Base-by-base conservation (phyloP, 139 green algal genomes). In the Gonium pectorale region DNA sequence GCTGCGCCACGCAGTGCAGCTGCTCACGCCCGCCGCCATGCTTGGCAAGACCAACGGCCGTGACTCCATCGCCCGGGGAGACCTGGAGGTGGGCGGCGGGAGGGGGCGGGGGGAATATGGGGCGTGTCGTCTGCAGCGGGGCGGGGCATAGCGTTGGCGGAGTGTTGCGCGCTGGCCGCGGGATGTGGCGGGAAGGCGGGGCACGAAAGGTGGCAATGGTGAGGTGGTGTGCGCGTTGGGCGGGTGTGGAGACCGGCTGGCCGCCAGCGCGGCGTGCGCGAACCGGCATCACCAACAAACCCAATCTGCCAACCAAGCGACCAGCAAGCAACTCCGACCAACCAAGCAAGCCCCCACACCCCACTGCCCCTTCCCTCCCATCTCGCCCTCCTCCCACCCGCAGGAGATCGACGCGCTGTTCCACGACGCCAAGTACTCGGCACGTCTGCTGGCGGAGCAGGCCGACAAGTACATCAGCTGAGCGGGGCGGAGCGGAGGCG, bases 371-470 rank as follows among this genome's bases (percentile, higher is more conserved):
- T 19, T 40, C 60, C 9, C 60, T 31, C n/a, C 29, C 60, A 6
- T 63, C 21, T 22, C 33, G 33, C 35, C 33, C 63, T 44, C 63
- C 9, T 27, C 9, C 0, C 96, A 98, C 85, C 67, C 99, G 9
- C 93, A 98, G 70, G 96, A 99, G 80, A 84, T 93, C 15, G 88
- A 93, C 54, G 60, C 22, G 7, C 90, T 99, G 44, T 99, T 99
- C 92, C 91, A 95, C 74, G 97, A 99, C 79, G 97, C 97, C 31
- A 99, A 99, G 88, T 93, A 79, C 77, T 97, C 93, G 24, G 96
- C 97, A 2, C 92, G 92, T 79, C 74, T 99, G 80, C 89, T 99
- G 73, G 86, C 91, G 24, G 95, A 98, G 90, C 95, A 99, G 85
- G 94, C 96, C 13, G 97, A 99, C 91, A 98, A 97, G 87, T 99